phyloP scores from a whole-genome alignment of 768 basidiomycete species.

The Boletus rubescentipes region DNA sequence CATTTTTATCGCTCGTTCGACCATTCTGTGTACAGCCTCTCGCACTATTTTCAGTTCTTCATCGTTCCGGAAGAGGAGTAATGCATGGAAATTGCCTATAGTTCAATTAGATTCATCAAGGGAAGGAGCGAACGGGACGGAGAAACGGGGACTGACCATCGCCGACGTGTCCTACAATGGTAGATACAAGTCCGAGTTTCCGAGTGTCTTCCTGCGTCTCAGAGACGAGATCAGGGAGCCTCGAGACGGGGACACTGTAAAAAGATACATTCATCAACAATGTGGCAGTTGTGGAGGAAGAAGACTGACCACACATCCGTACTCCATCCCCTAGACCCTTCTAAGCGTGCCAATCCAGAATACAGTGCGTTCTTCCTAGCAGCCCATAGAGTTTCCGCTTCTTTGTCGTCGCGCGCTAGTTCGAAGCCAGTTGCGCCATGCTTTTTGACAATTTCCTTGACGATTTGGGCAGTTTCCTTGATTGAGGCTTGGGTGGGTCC shows the following conservation, averaged over 20 bases:
- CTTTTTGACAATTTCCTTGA: slow-evolving; percentile 55
- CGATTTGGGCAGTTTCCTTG: slow-evolving; percentile 58
- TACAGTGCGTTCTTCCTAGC: slow-evolving; percentile 68
- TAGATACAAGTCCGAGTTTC: slow-evolving; percentile 52
- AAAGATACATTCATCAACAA: neutral
- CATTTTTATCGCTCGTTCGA: slow-evolving; percentile 62
- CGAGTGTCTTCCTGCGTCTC: slow-evolving; percentile 73
- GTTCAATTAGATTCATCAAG: neutral
- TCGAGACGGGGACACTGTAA: slow-evolving; percentile 60
- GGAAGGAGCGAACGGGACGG: neutral
- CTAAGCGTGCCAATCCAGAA: slow-evolving; percentile 53
- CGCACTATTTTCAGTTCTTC: slow-evolving; percentile 46
- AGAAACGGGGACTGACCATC: slow-evolving; percentile 50
- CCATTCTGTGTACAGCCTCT: slow-evolving; percentile 58
- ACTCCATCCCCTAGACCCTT: slow-evolving; percentile 58
- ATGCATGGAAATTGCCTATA: slow-evolving; percentile 49
- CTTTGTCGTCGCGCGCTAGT: slow-evolving; percentile 60
- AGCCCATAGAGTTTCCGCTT: slow-evolving; percentile 73
- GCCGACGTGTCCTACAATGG: slow-evolving; percentile 76
- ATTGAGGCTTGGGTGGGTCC: slow-evolving; percentile 60
- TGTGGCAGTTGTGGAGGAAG: neutral
- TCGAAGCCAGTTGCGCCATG: slow-evolving; percentile 69
- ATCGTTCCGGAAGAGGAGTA: slow-evolving; percentile 57
- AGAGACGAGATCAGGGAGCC: slow-evolving; percentile 59
- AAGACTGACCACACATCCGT: slow-evolving; percentile 72